Base-by-base conservation (phyloP, 2,329 filamentous ascomycete species). In the Nothophoma quercina region DNA sequence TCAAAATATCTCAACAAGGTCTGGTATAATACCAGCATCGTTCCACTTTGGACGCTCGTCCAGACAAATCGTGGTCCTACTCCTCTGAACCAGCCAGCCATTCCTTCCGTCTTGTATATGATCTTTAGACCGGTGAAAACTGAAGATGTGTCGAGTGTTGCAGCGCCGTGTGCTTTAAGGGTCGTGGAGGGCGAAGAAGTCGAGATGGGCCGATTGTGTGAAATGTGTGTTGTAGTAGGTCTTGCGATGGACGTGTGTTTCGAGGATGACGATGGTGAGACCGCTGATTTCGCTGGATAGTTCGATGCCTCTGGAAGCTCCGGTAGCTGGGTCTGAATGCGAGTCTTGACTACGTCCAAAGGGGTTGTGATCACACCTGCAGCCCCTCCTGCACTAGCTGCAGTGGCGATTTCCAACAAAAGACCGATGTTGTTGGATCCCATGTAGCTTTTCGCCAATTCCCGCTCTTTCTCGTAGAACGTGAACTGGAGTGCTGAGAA, bases 401-500 rank as follows among this genome's bases (percentile, higher is more conserved):
- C 95, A 0, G 95, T 99, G 12, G 96, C 75, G 19, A 98, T 88
- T 72, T 99, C 95, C 29, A 98, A 75, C 1, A 87, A 83, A 26
- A 96, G 77, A 1, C 95, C 95, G 45, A 99, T 96, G 52, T 97
- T 91, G 51, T 88, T 85, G 57, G 87, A 89, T 26, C 88, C 85
- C 69, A 89, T 87, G 82, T 89, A 96, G 45, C 85, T 75, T 68
- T 89, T 89, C 1, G 95, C 93, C 82, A 91, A 85, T 36, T 82
- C 85, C 67, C 93, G 90, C 71, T 93, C 93, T 74, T 98, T 91
- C 75, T 99, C 95, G 79, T 96, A 99, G 72, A 99, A 97, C 67
- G 96, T 93, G 75, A 99, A 98, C 70, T 99, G 95, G 9, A 99
- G 78, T 0, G 95, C 95, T 0, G 93, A 98, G 71, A 97, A 99